Conservation (phyloP, 179 eudicot species). For the Spinacia oleracea region DNA sequence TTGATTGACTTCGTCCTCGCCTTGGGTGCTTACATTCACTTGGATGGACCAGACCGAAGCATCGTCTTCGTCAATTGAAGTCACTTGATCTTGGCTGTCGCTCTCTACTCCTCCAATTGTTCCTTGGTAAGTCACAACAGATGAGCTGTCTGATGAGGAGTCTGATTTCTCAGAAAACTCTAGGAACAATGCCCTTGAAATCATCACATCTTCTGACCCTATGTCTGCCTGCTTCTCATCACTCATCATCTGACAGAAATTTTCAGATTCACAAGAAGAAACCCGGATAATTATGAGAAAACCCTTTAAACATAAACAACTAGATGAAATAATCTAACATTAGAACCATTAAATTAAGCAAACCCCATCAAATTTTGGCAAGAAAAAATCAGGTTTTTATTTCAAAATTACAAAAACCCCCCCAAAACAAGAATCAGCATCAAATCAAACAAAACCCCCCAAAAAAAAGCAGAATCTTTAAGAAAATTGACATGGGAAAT, state of each 20-base stretch:
- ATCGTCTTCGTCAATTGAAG: conserved; percentile 46
- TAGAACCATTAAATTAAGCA: too few relatives aligned
- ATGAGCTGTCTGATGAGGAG: conserved; percentile 50
- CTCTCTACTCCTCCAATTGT: not conserved
- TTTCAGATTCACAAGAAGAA: not conserved
- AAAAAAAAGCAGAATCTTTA: not conserved
- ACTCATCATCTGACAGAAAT: conserved; percentile 20
- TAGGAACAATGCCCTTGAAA: conserved; percentile 67
- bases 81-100: conserved; percentile 25
- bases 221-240: conserved; percentile 29
- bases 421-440: not conserved
- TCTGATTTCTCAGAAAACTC: conserved; percentile 77
- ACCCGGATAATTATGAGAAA: not conserved
- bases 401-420: not conserved
- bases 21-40: conserved; percentile 68
- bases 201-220: conserved; percentile 39
- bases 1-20: conserved; percentile 33
- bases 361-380: not conserved
- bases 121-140: conserved; percentile 45
- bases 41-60: conserved; percentile 79
- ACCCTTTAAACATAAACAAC: not conserved
- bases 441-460: not conserved
- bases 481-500: conserved; percentile 3
- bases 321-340: too few relatives aligned
- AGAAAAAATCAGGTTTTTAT: not conserved